Percentiles rank a stretch among this genome's conserved stretches.
These are phyloP conservation scores for Aspergillus latus DNA, from an alignment of 2,329 filamentous ascomycete genomes.

Conservation along the genomic window DNA sequence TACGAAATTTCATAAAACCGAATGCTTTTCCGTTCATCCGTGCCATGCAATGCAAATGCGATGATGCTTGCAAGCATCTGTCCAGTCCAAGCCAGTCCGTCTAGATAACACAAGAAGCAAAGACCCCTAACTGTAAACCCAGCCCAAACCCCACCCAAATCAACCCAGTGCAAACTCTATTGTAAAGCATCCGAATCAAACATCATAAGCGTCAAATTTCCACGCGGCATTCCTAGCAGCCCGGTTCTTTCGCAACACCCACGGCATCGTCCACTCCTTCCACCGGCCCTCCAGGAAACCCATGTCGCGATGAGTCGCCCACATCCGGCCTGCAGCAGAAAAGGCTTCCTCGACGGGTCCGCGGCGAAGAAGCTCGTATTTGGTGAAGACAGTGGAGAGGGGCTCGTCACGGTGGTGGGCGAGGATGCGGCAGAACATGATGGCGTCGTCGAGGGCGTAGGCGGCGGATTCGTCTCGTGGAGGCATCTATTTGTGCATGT, in stretches of 20 bases:
- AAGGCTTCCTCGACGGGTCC: slow-evolving; percentile 38
- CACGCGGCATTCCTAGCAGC: slow-evolving; percentile 6
- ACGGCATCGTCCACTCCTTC: slow-evolving; percentile 17
- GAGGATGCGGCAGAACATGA: slow-evolving; percentile 39
- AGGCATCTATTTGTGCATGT: slow-evolving; percentile 36
- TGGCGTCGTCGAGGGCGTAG: slow-evolving; percentile 43
- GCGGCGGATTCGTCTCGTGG: slow-evolving; percentile 44
- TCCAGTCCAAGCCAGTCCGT: background rate
- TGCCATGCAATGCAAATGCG: background rate
- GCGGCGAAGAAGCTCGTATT: slow-evolving; percentile 36
- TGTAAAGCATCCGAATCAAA: background rate
- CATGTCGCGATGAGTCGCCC: slow-evolving; percentile 18
- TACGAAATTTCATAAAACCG: background rate
- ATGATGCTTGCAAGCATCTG: background rate
- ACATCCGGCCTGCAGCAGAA: slow-evolving; percentile 21
- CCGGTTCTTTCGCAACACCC: slow-evolving; percentile 4
- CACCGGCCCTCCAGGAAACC: slow-evolving; percentile 14
- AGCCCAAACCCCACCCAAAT: background rate
- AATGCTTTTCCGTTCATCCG: background rate
- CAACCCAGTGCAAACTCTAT: background rate
- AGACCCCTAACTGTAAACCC: background rate
- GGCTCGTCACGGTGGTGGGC: slow-evolving; percentile 27
- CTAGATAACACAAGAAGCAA: background rate
- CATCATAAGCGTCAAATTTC: slow-evolving; percentile 14
- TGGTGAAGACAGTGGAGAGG: slow-evolving; percentile 26